Evolutionary conservation across 176 grass and related monocot species (phyloP), one percentile per base, ranked within the genome.

Genomic region (Oryza glaberrima): DNA sequence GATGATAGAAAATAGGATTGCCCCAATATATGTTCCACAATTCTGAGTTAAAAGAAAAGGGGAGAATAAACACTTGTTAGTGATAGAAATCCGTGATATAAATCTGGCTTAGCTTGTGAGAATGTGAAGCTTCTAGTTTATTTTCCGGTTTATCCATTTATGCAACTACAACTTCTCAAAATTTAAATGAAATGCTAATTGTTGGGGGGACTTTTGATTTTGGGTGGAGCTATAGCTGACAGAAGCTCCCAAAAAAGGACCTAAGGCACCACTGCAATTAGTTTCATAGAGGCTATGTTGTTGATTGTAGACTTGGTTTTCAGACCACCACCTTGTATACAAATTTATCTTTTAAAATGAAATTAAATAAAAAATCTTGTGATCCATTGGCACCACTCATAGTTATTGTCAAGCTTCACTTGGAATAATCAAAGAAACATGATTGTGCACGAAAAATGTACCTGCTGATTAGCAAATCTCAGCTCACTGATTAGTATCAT

Each of bases 1-100:
- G 61, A 87, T 83, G 17, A 63, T 72, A 58, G 16, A 73, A 90
- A 79, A 60, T 67, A 82, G 3, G 40, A 28, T 66, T 86, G 15
- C 0, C 4, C 9, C 9, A 11, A 4, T 63, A 61, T 43, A 69
- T 76, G 76, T 64, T 77, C 67, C 30, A 35, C 15, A 67, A 65
- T 86, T 81, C 35, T 30, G 52, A 58, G 46, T 52, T 66, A 9
- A 13, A 13, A 79, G 67, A 47, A 73, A 26, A 56, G 36, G 64
- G 26, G 35, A 22, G 65, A 6, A 45, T 56, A 17, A 32, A 82
- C 67, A 82, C 4, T 82, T 90, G 45, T 7, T 56, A 78, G 73
- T 47, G 44, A 45, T 78, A 30, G 30, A 30, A 30, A 30, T 30
- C 30, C 30, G 35, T 35, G 35, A 35, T 35, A 35, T 4, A 5